Evolutionary conservation across 768 basidiomycete species (phyloP), one percentile per base, ranked within the genome.

Genomic region (Clitopilus passeckerianus): DNA sequence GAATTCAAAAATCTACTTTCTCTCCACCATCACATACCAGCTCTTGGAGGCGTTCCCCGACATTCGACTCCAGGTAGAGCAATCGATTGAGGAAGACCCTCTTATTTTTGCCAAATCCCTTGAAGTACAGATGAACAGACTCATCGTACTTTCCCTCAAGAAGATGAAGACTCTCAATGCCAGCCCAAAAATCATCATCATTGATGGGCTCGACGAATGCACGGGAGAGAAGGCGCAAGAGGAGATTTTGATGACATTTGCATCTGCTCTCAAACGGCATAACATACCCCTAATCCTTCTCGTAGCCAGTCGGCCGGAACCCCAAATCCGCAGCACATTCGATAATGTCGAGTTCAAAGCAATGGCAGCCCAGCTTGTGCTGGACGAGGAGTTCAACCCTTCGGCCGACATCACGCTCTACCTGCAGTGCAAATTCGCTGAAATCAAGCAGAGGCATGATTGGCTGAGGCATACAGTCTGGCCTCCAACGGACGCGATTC

Each of bases 171-270:
- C 46, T 12, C 10, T n/a, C 3, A n/a, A 12, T 3, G 18, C 22
- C n/a, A 22, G 18, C 46, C 37, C 37, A 9, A 18, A 16, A 10
- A 23, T 50, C 46, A 50, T 50, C 18, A 18, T 50, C 10, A 41
- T 41, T 41, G 37, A 41, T 41, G 37, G 37, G 14, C 37, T 41
- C n/a, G 37, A 67, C 16, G 63, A 67, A 57, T 67, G 66, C 34
- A 20, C 23, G 12, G 59, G 58, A 18, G n/a, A 54, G 6, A 53
- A 57, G 1, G 30, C 34, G 16, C 63, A 64, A 18, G 34, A 34
- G 1, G 53, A 59, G 9, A 30, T 67, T 2, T 22, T 67, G 4
- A 16, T 56, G 1, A 61, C 46, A 5, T 18, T 50, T 22, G 20
- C 16, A n/a, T 22, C 20, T 10, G 22, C 22, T 10, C 16, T 22